Percentiles rank a stretch among this genome's conserved stretches.
Evolutionary conservation across 208 protist species (phyloP).

Genomic region (Trypanosoma theileri): DNA sequence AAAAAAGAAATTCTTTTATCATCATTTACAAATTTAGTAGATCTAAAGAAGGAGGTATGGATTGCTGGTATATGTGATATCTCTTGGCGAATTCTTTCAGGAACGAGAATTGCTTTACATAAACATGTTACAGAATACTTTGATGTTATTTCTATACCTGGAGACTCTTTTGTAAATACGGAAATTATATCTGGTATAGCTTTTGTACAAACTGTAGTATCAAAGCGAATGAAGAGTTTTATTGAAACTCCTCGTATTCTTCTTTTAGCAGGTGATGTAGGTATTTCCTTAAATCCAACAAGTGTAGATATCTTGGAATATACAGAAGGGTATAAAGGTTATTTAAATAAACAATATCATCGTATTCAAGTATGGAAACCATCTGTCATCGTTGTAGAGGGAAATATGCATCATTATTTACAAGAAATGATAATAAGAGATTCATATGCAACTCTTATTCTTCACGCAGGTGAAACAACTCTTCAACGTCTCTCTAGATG

Average conservation of each 20-base stretch:
- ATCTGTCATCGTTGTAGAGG: constrained; percentile 70
- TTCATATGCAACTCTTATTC: constrained; percentile 49
- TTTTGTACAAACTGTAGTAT: constrained; percentile 32
- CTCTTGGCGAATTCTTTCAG: constrained; percentile 28
- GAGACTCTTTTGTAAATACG: constrained; percentile 23
- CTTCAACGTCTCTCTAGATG: constrained; percentile 47
- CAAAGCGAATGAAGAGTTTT: constrained; percentile 34
- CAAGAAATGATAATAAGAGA: constrained; percentile 45
- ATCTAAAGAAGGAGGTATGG: constrained; percentile 11
- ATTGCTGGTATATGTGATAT: constrained; percentile 33
- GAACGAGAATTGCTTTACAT: constrained; percentile 14
- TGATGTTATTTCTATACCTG: constrained; percentile 32
- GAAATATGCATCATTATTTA: constrained; percentile 80
- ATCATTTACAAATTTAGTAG: neutral
- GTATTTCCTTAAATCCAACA: constrained; percentile 25
- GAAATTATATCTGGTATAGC: constrained; percentile 27
- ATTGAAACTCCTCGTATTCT: constrained; percentile 54
- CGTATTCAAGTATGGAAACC: constrained; percentile 63
- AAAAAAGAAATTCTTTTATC: constrained; percentile 5
- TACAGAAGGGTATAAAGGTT: constrained; percentile 54
- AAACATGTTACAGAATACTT: constrained; percentile 27
- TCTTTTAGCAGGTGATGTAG: constrained; percentile 60
- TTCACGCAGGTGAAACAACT: constrained; percentile 46
- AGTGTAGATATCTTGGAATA: constrained; percentile 52
- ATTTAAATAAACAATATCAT: constrained; percentile 69